Evolutionary conservation across 2,329 filamentous ascomycete genomes (phyloP), one percentile per base, ranked within the genome.

Genomic region (Sporothrix curviconia): DNA sequence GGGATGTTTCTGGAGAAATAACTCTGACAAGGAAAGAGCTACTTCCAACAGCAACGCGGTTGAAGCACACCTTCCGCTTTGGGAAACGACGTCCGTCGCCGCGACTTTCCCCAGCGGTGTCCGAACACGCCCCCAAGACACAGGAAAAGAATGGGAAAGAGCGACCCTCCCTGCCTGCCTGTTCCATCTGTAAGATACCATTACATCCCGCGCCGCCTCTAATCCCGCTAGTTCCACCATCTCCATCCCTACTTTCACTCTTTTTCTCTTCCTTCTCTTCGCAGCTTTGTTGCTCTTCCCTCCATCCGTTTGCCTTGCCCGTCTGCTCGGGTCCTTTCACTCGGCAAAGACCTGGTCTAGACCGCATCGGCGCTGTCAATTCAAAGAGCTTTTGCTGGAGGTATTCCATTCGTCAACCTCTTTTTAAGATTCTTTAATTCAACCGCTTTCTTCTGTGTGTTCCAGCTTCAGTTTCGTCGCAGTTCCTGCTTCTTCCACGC

Each of bases 191-290:
- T n/a, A n/a, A n/a, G n/a, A n/a, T 17, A 22, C 44, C 42, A 25
- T n/a, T 25, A 19, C 25, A 49, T 34, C 28, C 34, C 34, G 47
- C 19, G 19, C 34, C 75, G 73, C 58, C 42, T 25, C 8, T 32
- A 36, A 28, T 11, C 24, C 49, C 24, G 19, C 19, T 52, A 28
- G 32, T 15, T 42, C n/a, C 36, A 19, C 19, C 17, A 8, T 25
- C 34, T 22, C n/a, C n/a, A 37, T 49, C 37, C 47, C 34, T 51
- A 19, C 34, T 36, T 49, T 36, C 46, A 34, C 30, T 14, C 30
- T 49, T 32, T 36, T 51, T 37, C 34, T 51, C n/a, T 42, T 36
- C 15, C 50, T 11, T 32, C n/a, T 19, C n/a, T 42, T 42, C 25
- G 25, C 36, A 52, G 24, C 24, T 17, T 52, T 30, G 15, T 42